Evolutionary conservation across 139 green algal genomes (phyloP), one percentile per base, ranked within the genome.

Genomic region (Coelastrella sp.): DNA sequence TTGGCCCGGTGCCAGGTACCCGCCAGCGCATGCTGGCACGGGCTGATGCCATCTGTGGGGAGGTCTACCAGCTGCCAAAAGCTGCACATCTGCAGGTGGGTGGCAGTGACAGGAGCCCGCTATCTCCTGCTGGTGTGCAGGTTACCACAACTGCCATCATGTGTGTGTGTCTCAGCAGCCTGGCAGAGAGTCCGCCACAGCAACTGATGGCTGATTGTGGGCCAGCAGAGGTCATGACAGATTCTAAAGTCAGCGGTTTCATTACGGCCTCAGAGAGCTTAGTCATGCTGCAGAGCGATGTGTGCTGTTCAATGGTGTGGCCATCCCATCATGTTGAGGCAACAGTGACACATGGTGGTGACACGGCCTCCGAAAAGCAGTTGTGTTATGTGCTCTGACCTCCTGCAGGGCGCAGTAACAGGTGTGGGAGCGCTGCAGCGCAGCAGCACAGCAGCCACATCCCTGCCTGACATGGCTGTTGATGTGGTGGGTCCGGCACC

Each of bases 11-110:
- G 49, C 68, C 68, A 22, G 92, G 90, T 15, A 85, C 84, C 0
- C 76, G 86, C 6, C 89, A 89, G 57, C 79, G 70, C 59, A 84
- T 95, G 78, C 90, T 97, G 91, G 81, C 92, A 59, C 92, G 95
- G 12, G 78, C 92, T 20, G 96, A 98, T 68, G 92, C 95, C 0
- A 82, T 97, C 56, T 84, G 82, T 57, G 95, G 95, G n/a, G 91
- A 90, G 22, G 92, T 97, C 60, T 96, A 94, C 78, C 84, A 88
- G 84, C 84, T 88, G 84, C 84, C 84, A 7, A 59, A 27, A 4
- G 66, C 84, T 68, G 66, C 84, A 81, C 84, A 88, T 78, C 66
- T 88, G 84, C 84, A 88, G 24, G 82, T 87, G 24, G 17, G 68
- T 72, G 35, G 35, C 35, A 49, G 35, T 49, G 35, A 49, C 35